Evolutionary conservation across 192 early-diverging fungal species (phyloP).

Genomic region (Martensiomyces pterosporus): DNA sequence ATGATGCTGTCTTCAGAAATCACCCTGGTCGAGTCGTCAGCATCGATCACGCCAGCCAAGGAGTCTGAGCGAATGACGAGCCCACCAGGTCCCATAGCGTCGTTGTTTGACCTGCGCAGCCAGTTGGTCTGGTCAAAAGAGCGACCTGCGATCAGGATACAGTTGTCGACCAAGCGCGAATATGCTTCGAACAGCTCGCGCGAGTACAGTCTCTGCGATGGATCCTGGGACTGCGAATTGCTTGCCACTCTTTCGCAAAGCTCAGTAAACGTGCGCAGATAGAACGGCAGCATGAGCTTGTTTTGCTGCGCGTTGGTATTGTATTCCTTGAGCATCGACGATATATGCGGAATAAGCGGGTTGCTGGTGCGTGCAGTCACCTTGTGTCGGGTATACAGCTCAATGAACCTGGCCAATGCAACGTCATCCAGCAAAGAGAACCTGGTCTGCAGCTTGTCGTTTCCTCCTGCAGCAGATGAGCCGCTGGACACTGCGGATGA

Average conservation of each 20-base stretch:
- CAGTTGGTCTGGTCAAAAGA: slow-evolving; percentile 63
- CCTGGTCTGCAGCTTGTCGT: background rate
- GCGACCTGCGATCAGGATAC: slow-evolving; percentile 70
- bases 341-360: slow-evolving; percentile 22
- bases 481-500: slow-evolving; percentile 8
- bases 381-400: slow-evolving; percentile 28
- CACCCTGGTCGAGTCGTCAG: slow-evolving; percentile 30
- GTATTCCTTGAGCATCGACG: slow-evolving; percentile 34
- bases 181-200: slow-evolving; percentile 28
- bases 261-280: slow-evolving; percentile 45
- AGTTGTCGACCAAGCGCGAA: slow-evolving; percentile 60
- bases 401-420: slow-evolving; percentile 34
- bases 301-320: slow-evolving; percentile 20
- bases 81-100: background rate
- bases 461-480: background rate
- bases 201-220: slow-evolving; percentile 12
- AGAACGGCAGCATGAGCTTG: slow-evolving; percentile 34
- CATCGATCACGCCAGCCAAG: background rate
- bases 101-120: slow-evolving; percentile 18
- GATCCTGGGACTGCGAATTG: slow-evolving; percentile 14
- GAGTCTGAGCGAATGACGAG: slow-evolving; percentile 12
- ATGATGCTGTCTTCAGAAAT: slow-evolving; percentile 66
- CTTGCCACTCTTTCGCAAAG: slow-evolving; percentile 31
- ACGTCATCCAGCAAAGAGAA: slow-evolving; percentile 17
- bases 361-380: slow-evolving; percentile 23